Evolutionary conservation across 208 protist genomes (phyloP).

Genomic region (Leishmania aethiopica): DNA sequence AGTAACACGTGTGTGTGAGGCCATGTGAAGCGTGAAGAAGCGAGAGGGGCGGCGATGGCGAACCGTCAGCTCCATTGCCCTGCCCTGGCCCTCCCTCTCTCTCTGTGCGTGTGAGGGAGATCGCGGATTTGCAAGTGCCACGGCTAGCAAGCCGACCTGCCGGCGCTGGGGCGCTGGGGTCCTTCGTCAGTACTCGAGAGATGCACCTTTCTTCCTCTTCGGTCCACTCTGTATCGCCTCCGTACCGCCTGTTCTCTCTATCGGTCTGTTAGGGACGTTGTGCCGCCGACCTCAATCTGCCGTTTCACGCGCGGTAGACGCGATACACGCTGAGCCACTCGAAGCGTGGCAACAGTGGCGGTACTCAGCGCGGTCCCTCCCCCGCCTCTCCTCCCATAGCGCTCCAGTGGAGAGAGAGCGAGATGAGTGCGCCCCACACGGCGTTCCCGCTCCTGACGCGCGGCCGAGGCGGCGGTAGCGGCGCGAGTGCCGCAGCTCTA

Average conservation of each 20-base stretch:
- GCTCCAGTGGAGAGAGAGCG: neutral
- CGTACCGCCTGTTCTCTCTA: neutral
- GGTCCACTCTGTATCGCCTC: neutral
- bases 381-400: neutral
- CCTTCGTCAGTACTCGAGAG: neutral
- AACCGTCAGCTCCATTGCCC: neutral
- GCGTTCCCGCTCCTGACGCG: slow-evolving; percentile 28
- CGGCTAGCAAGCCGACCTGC: neutral
- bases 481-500: neutral
- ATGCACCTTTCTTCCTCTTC: neutral
- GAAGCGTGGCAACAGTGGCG: neutral
- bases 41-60: neutral
- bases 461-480: neutral
- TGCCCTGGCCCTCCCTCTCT: neutral
- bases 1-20: neutral
- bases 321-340: neutral
- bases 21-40: neutral
- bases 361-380: neutral
- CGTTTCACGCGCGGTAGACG: neutral
- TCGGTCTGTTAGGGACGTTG: neutral
- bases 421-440: slow-evolving; percentile 10
- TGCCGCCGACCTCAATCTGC: neutral
- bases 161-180: neutral
- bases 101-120: neutral
- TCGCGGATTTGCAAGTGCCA: neutral